Percentiles rank a stretch among this genome's conserved stretches.
Conservation (phyloP, 1,284 basidiomycete species). For the Papiliotrema nemorosa region DNA sequence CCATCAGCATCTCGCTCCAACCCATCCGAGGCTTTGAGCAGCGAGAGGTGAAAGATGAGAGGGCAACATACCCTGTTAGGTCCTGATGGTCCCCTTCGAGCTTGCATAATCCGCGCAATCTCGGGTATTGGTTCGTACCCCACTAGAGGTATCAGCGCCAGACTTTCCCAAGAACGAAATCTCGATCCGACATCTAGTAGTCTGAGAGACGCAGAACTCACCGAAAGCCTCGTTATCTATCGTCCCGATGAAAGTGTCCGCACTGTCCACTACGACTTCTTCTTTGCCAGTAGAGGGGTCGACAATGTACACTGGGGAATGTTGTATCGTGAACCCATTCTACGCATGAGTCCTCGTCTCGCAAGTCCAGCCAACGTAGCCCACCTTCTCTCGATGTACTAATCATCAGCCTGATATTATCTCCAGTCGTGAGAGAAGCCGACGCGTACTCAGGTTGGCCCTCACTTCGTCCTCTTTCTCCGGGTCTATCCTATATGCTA, state of each 20-base stretch:
- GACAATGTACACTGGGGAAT: conserved; percentile 28
- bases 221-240: conserved; percentile 41
- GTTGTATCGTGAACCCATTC: conserved; percentile 43
- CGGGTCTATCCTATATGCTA: conserved; percentile 41
- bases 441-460: conserved; percentile 36
- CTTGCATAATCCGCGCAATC: conserved; percentile 25
- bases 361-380: too few species aligned
- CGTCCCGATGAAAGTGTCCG: conserved; percentile 39
- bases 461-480: conserved; percentile 34
- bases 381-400: conserved; percentile 40
- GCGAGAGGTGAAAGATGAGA: background rate
- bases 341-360: conserved; percentile 3
- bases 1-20: too few species aligned
- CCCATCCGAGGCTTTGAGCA: too few species aligned
- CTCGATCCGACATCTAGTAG: background rate
- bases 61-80: conserved; percentile 31
- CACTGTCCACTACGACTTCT: conserved; percentile 19
- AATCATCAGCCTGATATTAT: background rate
- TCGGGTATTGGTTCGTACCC: conserved; percentile 29
- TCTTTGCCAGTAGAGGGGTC: conserved; percentile 17
- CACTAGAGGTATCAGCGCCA: conserved; percentile 19
- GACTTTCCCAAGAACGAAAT: background rate
- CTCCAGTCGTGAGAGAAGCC: background rate
- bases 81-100: conserved; percentile 37
- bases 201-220: conserved; percentile 10